These are phyloP conservation scores for Aegle marmelos DNA, from an alignment of 345 rosid species.

Conservation along the genomic window DNA sequence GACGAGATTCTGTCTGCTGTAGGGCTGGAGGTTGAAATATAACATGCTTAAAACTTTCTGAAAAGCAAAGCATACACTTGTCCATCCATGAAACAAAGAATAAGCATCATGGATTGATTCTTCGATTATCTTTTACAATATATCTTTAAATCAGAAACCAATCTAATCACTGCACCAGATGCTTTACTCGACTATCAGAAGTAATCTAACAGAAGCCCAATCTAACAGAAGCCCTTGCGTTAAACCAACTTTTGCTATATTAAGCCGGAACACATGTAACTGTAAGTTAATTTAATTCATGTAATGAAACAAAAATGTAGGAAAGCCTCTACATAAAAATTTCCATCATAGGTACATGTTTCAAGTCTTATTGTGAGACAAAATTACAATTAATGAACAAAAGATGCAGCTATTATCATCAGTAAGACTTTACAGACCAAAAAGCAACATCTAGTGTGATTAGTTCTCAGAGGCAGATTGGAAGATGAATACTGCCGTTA, in stretches of 20 bases:
- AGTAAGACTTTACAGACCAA: slow-evolving; percentile 20
- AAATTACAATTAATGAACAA: slow-evolving; percentile 11
- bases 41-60: not conserved
- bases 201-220: not conserved
- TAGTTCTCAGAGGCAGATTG: slow-evolving; percentile 77
- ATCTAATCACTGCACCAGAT: not conserved
- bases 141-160: not conserved
- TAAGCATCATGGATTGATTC: not conserved
- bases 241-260: not conserved
- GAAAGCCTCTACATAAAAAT: slow-evolving; percentile 3
- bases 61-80: not conserved
- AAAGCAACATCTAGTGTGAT: slow-evolving; percentile 12
- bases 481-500: slow-evolving; percentile 83
- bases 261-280: not conserved
- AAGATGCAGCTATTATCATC: slow-evolving; percentile 10
- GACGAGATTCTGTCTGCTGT: slow-evolving; percentile 1
- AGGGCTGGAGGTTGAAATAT: not conserved
- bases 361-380: not conserved
- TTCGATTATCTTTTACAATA: not conserved
- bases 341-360: slow-evolving; percentile 5
- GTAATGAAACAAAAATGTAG: not conserved
- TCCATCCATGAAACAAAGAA: not conserved
- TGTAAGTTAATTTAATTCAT: slow-evolving; percentile 20
- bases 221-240: not conserved
- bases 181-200: not conserved